A percentile compares a stretch with the other conserved stretches of the same genome.
phyloP scores from a whole-genome alignment of 495 filamentous ascomycete species.

The Penicillium bialowiezense region DNA sequence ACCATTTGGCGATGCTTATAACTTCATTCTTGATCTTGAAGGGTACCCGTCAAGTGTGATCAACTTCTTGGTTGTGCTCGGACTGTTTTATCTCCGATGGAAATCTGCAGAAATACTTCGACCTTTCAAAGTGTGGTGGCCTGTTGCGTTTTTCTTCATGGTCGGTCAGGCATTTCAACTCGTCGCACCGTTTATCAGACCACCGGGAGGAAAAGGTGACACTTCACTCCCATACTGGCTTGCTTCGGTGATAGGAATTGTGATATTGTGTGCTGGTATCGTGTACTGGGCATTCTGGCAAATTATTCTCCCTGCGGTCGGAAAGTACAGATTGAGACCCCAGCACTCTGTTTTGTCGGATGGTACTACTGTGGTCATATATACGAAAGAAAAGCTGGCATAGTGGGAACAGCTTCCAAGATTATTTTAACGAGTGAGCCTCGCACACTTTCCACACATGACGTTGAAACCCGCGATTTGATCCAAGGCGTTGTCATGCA shows the following conservation, averaged over 20 bases:
- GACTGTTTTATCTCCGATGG: slow-evolving; percentile 59
- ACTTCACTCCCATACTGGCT: slow-evolving; percentile 39
- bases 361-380: slow-evolving; percentile 19
- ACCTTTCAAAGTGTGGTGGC: slow-evolving; percentile 61
- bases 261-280: slow-evolving; percentile 23
- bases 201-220: slow-evolving; percentile 32
- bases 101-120: slow-evolving; percentile 52
- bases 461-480: too few species aligned
- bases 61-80: slow-evolving; percentile 53
- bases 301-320: slow-evolving; percentile 7
- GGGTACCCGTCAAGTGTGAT: slow-evolving; percentile 63
- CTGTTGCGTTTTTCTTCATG: slow-evolving; percentile 35
- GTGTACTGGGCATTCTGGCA: slow-evolving; percentile 32
- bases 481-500: too few species aligned
- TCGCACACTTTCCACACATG: too few species aligned
- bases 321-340: slow-evolving; percentile 11
- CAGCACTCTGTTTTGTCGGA: slow-evolving; percentile 12
- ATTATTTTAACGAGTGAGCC: too few species aligned
- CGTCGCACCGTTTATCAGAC: slow-evolving; percentile 38
- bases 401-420: too few species aligned
- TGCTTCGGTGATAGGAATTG: slow-evolving; percentile 33
- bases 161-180: slow-evolving; percentile 34
- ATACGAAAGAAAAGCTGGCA: slow-evolving; percentile 5
- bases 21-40: slow-evolving; percentile 66
- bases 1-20: slow-evolving; percentile 59